Conservation (phyloP, 352 stramenopile genomes). For the Phytophthora podocarpi region DNA sequence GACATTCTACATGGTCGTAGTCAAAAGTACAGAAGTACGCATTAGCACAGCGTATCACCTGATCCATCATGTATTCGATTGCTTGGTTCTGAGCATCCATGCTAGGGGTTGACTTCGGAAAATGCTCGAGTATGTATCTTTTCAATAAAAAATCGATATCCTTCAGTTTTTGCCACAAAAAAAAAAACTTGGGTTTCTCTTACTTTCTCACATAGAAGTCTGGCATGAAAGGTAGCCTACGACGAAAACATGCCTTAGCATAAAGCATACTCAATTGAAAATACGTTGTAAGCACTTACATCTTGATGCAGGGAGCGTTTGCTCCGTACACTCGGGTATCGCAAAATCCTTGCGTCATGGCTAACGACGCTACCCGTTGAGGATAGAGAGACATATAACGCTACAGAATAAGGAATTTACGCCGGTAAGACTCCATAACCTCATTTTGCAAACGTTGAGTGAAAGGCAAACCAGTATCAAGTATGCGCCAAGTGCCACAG, state of each 20-base stretch:
- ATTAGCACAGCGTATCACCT: conserved; percentile 38
- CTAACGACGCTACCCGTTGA: conserved; percentile 60
- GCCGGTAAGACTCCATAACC: neutral
- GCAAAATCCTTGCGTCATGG: conserved; percentile 70
- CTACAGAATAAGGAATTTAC: conserved; percentile 30
- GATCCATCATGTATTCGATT: conserved; percentile 71
- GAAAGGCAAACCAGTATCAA: conserved; percentile 58
- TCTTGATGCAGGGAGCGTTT: conserved; percentile 57
- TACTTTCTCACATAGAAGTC: conserved; percentile 81
- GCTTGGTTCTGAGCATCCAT: conserved; percentile 40
- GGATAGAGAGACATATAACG: conserved; percentile 65
- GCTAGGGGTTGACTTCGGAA: conserved; percentile 41
- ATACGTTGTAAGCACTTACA: conserved; percentile 35
- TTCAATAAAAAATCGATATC: neutral
- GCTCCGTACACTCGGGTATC: conserved; percentile 50
- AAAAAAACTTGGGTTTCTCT: neutral
- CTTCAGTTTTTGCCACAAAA: neutral
- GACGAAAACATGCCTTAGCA: too few species aligned
- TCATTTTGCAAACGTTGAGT: too few species aligned
- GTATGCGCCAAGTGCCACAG: conserved; percentile 70
- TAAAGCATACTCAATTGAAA: neutral
- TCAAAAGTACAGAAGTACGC: too few species aligned
- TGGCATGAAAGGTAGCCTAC: conserved; percentile 66
- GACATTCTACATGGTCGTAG: too few species aligned
- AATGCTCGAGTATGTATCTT: conserved; percentile 57